These are phyloP conservation scores for Periglandula ipomoeae DNA, from an alignment of 2,329 filamentous ascomycete species.

Conservation along the genomic window DNA sequence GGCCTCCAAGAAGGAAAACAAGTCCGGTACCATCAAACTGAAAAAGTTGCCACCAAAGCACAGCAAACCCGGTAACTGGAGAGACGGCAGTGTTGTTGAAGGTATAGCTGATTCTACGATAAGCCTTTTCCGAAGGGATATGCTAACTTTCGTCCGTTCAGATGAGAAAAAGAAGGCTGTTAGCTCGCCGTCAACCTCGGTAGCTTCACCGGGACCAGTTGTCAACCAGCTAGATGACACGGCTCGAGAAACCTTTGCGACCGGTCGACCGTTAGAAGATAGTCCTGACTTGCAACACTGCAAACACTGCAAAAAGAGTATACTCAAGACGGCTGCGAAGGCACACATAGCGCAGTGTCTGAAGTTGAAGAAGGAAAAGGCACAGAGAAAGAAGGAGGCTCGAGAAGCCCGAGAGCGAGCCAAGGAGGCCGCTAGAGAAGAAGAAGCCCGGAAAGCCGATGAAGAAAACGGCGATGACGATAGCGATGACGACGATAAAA, in stretches of 20 bases:
- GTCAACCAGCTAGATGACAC: constrained; percentile 65
- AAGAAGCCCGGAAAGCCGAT: constrained; percentile 44
- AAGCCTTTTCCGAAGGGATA: neutral
- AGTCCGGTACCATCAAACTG: constrained; percentile 48
- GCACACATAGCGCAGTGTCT: constrained; percentile 78
- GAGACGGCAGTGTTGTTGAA: constrained; percentile 54
- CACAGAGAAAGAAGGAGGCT: constrained; percentile 66
- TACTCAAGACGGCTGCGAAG: constrained; percentile 65
- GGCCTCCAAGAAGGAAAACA: constrained; percentile 45
- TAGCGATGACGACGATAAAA: constrained; percentile 37
- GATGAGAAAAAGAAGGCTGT: constrained; percentile 47
- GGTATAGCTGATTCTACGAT: constrained; percentile 32
- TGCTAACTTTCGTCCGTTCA: constrained; percentile 12
- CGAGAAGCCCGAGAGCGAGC: constrained; percentile 61
- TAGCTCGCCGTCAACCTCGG: constrained; percentile 31
- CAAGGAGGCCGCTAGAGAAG: constrained; percentile 49
- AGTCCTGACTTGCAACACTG: constrained; percentile 71
- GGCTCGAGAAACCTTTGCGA: constrained; percentile 70
- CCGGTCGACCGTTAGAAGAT: constrained; percentile 74
- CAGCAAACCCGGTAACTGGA: constrained; percentile 62
- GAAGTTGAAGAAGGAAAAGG: constrained; percentile 74
- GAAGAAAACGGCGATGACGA: constrained; percentile 39
- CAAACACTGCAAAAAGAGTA: constrained; percentile 89
- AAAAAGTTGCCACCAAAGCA: constrained; percentile 55
- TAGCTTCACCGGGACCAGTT: constrained; percentile 43